Percentiles rank a stretch among this genome's conserved stretches.
These are phyloP conservation scores for Rasamsonia emersonii DNA, from an alignment of 2,329 filamentous ascomycete genomes.

Conservation along the genomic window DNA sequence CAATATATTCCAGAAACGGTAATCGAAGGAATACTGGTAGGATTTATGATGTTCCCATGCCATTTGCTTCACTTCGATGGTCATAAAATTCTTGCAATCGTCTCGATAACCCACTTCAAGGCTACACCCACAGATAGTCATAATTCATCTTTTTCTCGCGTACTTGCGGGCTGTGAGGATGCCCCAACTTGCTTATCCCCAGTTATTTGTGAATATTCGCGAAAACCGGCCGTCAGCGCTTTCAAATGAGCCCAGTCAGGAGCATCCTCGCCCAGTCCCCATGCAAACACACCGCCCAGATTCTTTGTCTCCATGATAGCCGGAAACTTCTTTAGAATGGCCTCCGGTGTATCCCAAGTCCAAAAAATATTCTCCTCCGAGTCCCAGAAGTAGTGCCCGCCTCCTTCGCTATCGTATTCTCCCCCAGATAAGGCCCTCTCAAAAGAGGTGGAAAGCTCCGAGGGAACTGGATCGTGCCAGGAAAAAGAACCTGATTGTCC, in stretches of 20 bases:
- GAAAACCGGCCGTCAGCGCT: slow-evolving; percentile 15
- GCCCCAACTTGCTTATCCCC: background rate
- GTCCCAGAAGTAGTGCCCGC: slow-evolving; percentile 47
- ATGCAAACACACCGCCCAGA: slow-evolving; percentile 46
- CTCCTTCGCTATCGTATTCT: slow-evolving; percentile 23
- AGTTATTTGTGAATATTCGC: background rate
- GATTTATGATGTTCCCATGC: too few species aligned
- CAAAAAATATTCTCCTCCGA: slow-evolving; percentile 39
- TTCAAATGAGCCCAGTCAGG: slow-evolving; percentile 26
- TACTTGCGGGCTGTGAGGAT: background rate
- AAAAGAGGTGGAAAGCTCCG: slow-evolving; percentile 33
- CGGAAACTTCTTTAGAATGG: slow-evolving; percentile 41
- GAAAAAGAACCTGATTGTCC: slow-evolving; percentile 49
- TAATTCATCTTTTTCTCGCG: background rate
- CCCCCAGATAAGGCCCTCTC: slow-evolving; percentile 33
- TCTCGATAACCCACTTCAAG: too few species aligned
- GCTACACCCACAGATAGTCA: too few species aligned
- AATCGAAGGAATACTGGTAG: too few species aligned
- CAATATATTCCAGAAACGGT: too few species aligned
- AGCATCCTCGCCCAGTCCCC: slow-evolving; percentile 45
- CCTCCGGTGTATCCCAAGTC: slow-evolving; percentile 47
- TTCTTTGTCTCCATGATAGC: slow-evolving; percentile 34
- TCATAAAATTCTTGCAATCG: too few species aligned
- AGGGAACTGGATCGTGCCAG: slow-evolving; percentile 20
- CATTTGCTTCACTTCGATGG: too few species aligned